A percentile compares a stretch with the other conserved stretches of the same genome.
Conservation (phyloP, 192 early-diverging fungal genomes). For the Obelidium mucronatum region DNA sequence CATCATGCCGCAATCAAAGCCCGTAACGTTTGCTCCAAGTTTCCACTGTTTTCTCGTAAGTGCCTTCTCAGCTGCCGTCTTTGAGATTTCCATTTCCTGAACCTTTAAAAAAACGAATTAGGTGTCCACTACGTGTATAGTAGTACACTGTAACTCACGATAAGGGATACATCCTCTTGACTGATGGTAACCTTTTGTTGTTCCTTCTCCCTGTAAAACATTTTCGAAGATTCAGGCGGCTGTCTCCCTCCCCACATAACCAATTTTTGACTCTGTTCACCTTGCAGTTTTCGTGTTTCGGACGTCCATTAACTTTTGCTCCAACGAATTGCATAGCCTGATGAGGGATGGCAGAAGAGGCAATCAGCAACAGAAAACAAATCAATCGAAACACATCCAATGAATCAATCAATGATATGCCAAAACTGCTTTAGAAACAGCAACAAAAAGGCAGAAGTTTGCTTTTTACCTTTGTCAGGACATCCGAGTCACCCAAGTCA, state of each 20-base stretch:
- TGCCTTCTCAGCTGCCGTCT: constrained; percentile 20
- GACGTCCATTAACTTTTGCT: neutral
- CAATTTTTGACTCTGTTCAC: neutral
- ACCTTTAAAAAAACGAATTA: too few species aligned
- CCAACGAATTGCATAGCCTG: constrained; percentile 15
- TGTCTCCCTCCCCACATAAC: too few species aligned
- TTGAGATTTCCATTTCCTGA: constrained; percentile 25
- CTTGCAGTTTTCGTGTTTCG: neutral
- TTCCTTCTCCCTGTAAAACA: constrained; percentile 23
- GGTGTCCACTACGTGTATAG: too few species aligned
- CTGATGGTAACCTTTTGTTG: constrained; percentile 1
- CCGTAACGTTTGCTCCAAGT: constrained; percentile 6
- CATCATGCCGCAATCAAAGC: constrained; percentile 21
- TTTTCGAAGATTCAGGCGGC: too few species aligned
- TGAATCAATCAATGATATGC: neutral
- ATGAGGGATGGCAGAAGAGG: neutral
- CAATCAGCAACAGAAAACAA: neutral
- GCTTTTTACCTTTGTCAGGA: too few species aligned
- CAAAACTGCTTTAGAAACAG: too few species aligned
- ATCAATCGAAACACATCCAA: neutral
- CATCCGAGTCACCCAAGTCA: constrained; percentile 8
- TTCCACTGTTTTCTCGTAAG: constrained; percentile 26
- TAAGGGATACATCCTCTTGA: constrained; percentile 12
- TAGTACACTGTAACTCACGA: too few species aligned
- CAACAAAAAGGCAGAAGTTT: too few species aligned